Conservation (phyloP, 1,139 yeast species). For the Scheffersomyces segobiensis region DNA sequence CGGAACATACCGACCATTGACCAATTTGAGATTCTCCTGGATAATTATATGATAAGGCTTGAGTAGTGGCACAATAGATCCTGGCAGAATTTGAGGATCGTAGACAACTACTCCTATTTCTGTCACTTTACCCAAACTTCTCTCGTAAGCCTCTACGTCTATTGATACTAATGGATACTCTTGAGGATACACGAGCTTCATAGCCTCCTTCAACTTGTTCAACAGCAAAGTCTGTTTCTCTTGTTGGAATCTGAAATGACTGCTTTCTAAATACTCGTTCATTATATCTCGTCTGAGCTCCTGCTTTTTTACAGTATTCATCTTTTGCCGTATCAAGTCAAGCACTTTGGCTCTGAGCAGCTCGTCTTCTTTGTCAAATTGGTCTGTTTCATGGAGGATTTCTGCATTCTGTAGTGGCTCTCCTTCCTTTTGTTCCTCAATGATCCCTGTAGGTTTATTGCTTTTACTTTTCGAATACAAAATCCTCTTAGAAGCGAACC, state of each 20-base stretch:
- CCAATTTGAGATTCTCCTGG: conserved; percentile 14
- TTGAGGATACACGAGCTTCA: conserved; percentile 19
- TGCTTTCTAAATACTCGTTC: conserved; percentile 9
- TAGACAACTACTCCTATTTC: conserved; percentile 24
- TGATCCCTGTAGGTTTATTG: background rate
- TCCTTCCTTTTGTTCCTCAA: background rate
- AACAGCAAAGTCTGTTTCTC: conserved; percentile 2
- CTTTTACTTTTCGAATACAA: background rate
- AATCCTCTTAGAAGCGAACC: background rate
- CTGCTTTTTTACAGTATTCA: background rate
- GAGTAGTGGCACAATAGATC: conserved; percentile 16
- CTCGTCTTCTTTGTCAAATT: background rate
- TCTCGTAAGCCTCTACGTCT: conserved; percentile 26
- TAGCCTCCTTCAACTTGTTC: conserved; percentile 5
- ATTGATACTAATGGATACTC: conserved; percentile 21
- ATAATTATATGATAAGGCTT: conserved; percentile 19
- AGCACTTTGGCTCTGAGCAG: background rate
- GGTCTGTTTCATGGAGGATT: background rate
- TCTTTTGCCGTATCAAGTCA: background rate
- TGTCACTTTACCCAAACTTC: conserved; percentile 15
- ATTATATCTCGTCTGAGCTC: background rate
- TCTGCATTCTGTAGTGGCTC: background rate
- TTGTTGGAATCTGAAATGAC: conserved; percentile 4
- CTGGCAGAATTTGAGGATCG: conserved; percentile 18
- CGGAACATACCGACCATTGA: conserved; percentile 21